A percentile compares a stretch with the other conserved stretches of the same genome.
phyloP scores from a whole-genome alignment of 495 filamentous ascomycete genomes.

The Penicillium diatomitis region DNA sequence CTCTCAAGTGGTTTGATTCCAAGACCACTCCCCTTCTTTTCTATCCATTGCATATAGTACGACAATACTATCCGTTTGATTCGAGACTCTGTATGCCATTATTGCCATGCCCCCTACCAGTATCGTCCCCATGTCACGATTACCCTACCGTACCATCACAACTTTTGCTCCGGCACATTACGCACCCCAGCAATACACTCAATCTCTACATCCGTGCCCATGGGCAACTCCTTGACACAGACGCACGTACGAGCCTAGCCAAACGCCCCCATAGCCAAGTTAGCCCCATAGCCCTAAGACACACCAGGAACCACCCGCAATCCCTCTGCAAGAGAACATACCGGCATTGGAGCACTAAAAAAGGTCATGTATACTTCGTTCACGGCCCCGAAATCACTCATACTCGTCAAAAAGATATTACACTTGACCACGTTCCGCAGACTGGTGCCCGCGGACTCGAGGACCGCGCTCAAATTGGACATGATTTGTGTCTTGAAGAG shows the following conservation, averaged over 20 bases:
- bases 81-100: too few species aligned
- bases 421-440: conserved; percentile 58
- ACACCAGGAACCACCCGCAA: too few species aligned
- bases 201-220: conserved; percentile 63
- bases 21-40: too few species aligned
- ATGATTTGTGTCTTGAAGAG: conserved; percentile 38
- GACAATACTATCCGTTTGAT: too few species aligned
- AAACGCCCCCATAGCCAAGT: neutral
- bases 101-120: too few species aligned
- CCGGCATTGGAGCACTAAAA: conserved; percentile 47
- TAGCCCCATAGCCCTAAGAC: too few species aligned
- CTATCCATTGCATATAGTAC: too few species aligned
- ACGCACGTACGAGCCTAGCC: conserved; percentile 52
- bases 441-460: conserved; percentile 53
- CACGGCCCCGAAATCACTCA: conserved; percentile 60
- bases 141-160: neutral
- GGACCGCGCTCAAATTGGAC: conserved; percentile 54
- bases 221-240: conserved; percentile 53
- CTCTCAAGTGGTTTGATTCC: too few species aligned
- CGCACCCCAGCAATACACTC: conserved; percentile 38
- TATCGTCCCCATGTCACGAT: too few species aligned
- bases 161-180: neutral
- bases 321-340: conserved; percentile 6
- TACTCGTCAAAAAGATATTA: conserved; percentile 60
- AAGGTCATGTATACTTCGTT: conserved; percentile 49